Evolutionary conservation across 163 green algal genomes (phyloP), one percentile per base, ranked within the genome.

Genomic region (Prototheca wickerhamii): DNA sequence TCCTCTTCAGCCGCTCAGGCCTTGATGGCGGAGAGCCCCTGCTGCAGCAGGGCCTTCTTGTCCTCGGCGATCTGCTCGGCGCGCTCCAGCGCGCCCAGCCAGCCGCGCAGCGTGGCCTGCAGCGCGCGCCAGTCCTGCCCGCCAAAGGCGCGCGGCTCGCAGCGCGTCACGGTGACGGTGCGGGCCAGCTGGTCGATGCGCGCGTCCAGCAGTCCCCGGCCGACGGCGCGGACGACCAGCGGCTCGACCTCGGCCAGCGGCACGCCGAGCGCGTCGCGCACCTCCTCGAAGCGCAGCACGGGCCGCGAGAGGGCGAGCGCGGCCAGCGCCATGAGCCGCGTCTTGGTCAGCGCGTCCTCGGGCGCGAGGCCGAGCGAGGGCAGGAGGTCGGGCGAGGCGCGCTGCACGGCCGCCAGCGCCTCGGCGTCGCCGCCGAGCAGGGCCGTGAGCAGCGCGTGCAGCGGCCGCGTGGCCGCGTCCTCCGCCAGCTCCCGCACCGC

Each of bases 11-110:
- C 42, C 15, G 42, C 15, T 60, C 53, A 60, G 28, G 30, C 30
- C 29, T 60, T 60, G 53, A 60, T 37, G 53, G 53, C 53, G 15
- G 53, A 30, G 12, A 60, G 53, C 5, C 53, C 53, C 29, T 60
- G 28, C 29, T 35, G 29, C 29, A 60, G 53, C 53, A 60, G 30
- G 15, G 7, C 29, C 29, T 35, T 37, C n/a, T 35, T 17, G 53
- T 60, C 53, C 29, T 60, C 53, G 0, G 53, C 53, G 2, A n/a
- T 42, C 15, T 35, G 29, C 29, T 37, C 29, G 23, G 20, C 53
- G 7, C 28, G 26, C 28, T 35, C 53, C 28, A 60, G 29, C 29
- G 30, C 53, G 15, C 15, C 49, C 29, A 7, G 53, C 49, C 49
- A 56, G 23, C 7, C 49, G 8, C 25, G 23, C 23, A 60, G 53